Percentiles rank a stretch among this genome's conserved stretches.
These are phyloP conservation scores for Auricularia auricula-judae DNA, from an alignment of 768 basidiomycete genomes.

Conservation along the genomic window DNA sequence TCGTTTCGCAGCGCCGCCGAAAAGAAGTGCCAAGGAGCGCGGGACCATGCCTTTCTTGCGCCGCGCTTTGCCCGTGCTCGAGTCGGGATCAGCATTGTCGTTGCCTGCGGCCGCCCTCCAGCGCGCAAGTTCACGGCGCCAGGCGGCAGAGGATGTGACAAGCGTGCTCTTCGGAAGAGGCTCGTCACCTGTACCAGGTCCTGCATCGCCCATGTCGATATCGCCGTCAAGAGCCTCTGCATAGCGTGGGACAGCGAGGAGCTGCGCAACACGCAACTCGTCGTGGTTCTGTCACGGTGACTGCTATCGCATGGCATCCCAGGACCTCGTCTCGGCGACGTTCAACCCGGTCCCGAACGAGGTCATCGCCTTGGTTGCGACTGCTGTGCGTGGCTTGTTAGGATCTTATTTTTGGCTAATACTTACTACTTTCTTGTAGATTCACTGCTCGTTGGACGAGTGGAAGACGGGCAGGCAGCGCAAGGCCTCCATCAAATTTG, in stretches of 20 bases:
- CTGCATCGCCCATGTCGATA: background rate
- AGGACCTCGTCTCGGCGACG: no score
- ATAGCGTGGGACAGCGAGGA: background rate
- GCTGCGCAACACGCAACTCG: background rate
- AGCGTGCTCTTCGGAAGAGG: background rate
- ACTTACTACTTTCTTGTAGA: no score
- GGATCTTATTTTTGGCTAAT: no score
- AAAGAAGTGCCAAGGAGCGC: background rate
- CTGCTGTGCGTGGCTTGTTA: no score
- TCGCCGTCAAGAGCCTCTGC: background rate
- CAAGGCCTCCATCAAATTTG: no score
- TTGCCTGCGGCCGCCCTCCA: background rate
- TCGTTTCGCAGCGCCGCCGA: background rate
- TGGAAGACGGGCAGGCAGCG: no score
- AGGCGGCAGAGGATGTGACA: background rate
- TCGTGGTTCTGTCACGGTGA: background rate
- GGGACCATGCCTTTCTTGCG: background rate
- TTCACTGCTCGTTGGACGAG: no score
- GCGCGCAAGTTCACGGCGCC: background rate
- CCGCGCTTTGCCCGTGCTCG: background rate
- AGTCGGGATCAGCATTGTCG: background rate
- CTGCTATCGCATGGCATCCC: no score
- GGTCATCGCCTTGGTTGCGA: no score
- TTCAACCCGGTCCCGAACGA: no score
- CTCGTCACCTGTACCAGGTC: background rate